Evolutionary conservation across 1,284 basidiomycete species (phyloP).

Genomic region (Cutaneotrichosporon daszewskae): DNA sequence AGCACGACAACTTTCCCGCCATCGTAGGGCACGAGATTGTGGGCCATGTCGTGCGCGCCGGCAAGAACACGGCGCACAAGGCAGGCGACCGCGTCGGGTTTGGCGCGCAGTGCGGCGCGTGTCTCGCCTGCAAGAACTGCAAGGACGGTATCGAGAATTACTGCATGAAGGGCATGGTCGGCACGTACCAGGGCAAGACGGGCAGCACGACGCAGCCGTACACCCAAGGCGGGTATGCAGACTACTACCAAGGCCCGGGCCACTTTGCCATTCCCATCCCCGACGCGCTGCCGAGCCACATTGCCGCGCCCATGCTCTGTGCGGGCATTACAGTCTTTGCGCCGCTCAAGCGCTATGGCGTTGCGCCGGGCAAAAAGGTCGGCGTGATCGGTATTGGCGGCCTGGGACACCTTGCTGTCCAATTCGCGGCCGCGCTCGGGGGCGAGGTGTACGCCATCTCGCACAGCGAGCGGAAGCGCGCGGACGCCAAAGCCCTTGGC

Average conservation of each 20-base stretch:
- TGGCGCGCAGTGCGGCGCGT: constrained; percentile 57
- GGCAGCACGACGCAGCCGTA: constrained; percentile 16
- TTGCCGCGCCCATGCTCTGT: constrained; percentile 54
- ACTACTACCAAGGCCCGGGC: constrained; percentile 53
- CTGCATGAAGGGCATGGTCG: constrained; percentile 30
- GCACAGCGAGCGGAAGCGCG: constrained; percentile 60
- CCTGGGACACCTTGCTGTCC: constrained; percentile 53
- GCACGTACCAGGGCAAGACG: constrained; percentile 19
- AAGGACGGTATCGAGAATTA: constrained; percentile 57
- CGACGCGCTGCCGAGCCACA: constrained; percentile 54
- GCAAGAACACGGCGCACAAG: constrained; percentile 51
- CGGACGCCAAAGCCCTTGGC: constrained; percentile 59
- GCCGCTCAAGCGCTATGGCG: constrained; percentile 59
- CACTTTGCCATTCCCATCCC: constrained; percentile 66
- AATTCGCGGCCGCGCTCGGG: constrained; percentile 58
- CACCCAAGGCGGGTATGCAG: constrained; percentile 22
- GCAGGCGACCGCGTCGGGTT: constrained; percentile 62
- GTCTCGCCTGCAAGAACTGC: constrained; percentile 56
- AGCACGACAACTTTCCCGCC: constrained; percentile 11
- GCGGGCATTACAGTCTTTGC: constrained; percentile 65
- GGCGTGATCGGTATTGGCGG: constrained; percentile 63
- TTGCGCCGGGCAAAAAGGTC: constrained; percentile 62
- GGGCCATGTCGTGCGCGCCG: constrained; percentile 46
- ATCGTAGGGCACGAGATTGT: constrained; percentile 52
- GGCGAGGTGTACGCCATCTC: constrained; percentile 62